A percentile compares a stretch with the other conserved stretches of the same genome.
These are phyloP conservation scores for Hortiboletus rubellus DNA, from an alignment of 1,284 basidiomycete species.

Conservation along the genomic window DNA sequence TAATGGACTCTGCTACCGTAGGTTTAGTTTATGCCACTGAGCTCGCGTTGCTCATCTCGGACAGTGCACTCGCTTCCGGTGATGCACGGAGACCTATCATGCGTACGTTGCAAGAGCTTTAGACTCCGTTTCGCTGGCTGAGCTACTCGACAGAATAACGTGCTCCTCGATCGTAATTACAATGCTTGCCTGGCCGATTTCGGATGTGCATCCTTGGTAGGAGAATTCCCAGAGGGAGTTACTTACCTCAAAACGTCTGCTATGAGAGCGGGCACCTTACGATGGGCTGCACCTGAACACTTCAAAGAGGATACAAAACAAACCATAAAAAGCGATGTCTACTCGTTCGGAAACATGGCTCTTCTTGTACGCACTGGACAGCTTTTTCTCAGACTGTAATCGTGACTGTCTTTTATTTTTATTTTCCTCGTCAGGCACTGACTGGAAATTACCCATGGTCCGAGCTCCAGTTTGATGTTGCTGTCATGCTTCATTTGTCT, in stretches of 20 bases:
- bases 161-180: constrained; percentile 9
- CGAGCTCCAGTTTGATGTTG: constrained; percentile 6
- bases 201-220: constrained; percentile 12
- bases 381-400: too few relatives aligned
- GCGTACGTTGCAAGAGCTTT: constrained; percentile 1
- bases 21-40: background rate
- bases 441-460: constrained; percentile 14
- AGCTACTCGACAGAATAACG: constrained; percentile 12
- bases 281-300: constrained; percentile 18
- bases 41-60: background rate
- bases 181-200: constrained; percentile 17
- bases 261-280: constrained; percentile 6
- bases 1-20: constrained; percentile 13
- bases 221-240: constrained; percentile 10
- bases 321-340: constrained; percentile 16
- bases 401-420: too few relatives aligned
- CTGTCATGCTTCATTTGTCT: constrained; percentile 2
- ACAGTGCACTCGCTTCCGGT: constrained; percentile 14
- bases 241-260: constrained; percentile 7
- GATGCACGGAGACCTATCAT: constrained; percentile 10
- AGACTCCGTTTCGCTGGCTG: background rate
- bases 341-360: constrained; percentile 14
- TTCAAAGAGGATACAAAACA: background rate
- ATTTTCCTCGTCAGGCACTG: constrained; percentile 13
- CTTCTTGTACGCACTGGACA: background rate